Base-by-base conservation (phyloP, 768 basidiomycete species). In the Pleurotus tuoliensis region DNA sequence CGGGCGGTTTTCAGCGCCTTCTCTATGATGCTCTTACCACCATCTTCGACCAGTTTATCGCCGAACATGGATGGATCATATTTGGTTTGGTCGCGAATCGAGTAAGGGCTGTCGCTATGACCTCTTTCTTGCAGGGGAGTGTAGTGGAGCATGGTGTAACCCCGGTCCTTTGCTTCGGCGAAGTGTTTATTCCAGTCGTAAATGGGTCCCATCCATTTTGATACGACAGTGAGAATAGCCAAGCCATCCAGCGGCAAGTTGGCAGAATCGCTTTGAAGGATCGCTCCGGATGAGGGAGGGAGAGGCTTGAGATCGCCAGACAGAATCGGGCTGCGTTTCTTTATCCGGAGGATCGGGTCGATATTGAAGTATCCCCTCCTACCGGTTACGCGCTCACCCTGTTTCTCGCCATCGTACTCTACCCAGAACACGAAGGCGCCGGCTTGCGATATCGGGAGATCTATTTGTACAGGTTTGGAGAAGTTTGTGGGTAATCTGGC, bases 131-230 rank as follows among this genome's bases (percentile, higher is more conserved):
- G 96, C 5, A 99, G 75, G 0, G 97, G 97, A 0, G 96, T 91
- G 77, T 90, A 99, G 67, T 99, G 97, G 43, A 99, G 75, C 93
- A 98, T 97, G 51, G 95, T 99, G 76, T 99, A 99, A 1, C 97
- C 96, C 47, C 96, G 79, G 53, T 91, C 80, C 52, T 86, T 83
- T 9, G 93, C 90, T 71, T 95, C 93, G 48, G 81, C 78, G 61
- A 97, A 91, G 67, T 92, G 84, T 3, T 79, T 77, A 44, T 73
- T 77, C 97, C 97, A 98, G 27, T 86, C 76, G 9, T 75, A 69
- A 37, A 92, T 71, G 1, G 88, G 80, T 1, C 95, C 96, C 92
- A 98, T 97, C 97, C 97, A 99, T 69, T 99, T 99, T 1, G 94
- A 96, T 45, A 99, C 86, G 39, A 96, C 79, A 4, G 92, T 94